Percentiles rank a stretch among this genome's conserved stretches.
These are phyloP conservation scores for Trypanosomatidae sp. DNA, from an alignment of 208 protist genomes.

Conservation along the genomic window DNA sequence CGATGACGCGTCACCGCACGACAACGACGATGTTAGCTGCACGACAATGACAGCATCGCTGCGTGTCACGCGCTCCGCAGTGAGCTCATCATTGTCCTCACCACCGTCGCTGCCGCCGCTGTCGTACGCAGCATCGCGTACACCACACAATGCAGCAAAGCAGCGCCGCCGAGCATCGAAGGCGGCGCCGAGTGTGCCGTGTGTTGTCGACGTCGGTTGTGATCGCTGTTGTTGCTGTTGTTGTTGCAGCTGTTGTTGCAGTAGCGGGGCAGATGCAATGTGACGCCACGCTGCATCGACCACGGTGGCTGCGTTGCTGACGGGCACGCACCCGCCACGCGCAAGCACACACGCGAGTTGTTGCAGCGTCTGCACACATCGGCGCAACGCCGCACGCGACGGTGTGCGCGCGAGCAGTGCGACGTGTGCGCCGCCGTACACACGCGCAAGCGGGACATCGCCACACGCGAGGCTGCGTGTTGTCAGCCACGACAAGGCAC, in stretches of 20 bases:
- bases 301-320: neutral
- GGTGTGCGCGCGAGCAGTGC: conserved; percentile 18
- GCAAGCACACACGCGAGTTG: conserved; percentile 11
- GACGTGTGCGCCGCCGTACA: conserved; percentile 22
- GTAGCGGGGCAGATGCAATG: no score
- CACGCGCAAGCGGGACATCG: conserved; percentile 35
- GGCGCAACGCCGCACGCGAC: conserved; percentile 9
- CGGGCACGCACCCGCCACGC: neutral
- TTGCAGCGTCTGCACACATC: conserved; percentile 16
- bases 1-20: no score
- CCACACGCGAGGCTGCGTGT: conserved; percentile 13
- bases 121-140: neutral
- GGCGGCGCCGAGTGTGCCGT: neutral
- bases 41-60: no score
- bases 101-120: neutral
- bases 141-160: neutral
- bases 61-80: neutral
- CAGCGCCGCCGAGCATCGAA: neutral
- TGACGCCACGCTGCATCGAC: no score
- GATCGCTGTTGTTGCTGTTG: no score
- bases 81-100: neutral
- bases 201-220: neutral
- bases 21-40: no score
- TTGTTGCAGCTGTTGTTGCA: no score
- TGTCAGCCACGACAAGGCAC: conserved; percentile 11